phyloP scores from a whole-genome alignment of 805 yeast genomes.

The Monosporozyma aquatica region DNA sequence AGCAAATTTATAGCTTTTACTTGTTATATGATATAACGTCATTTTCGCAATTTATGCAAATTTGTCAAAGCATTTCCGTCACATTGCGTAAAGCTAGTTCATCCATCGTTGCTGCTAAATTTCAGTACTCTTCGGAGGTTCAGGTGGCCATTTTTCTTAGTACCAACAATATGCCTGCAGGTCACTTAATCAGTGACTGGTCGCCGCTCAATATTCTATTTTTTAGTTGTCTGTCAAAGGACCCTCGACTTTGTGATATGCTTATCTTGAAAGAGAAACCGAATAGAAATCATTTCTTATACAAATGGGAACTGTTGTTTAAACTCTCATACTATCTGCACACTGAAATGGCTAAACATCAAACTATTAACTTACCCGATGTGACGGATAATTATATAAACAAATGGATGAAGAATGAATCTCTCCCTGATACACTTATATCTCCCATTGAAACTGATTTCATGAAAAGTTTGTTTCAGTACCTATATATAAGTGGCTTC shows the following conservation, averaged over 20 bases:
- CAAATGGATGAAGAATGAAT: conserved; percentile 22
- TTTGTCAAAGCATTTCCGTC: conserved; percentile 11
- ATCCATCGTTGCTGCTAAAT: too few species aligned
- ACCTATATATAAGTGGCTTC: conserved; percentile 22
- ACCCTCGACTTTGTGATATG: neutral
- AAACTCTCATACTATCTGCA: conserved; percentile 29
- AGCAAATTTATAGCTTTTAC: conserved; percentile 17
- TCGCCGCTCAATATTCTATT: conserved; percentile 1
- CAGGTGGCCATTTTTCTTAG: conserved; percentile 21
- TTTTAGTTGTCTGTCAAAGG: neutral
- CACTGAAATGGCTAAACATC: conserved; percentile 28
- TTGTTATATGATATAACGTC: conserved; percentile 6
- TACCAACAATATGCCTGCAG: neutral
- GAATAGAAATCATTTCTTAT: conserved; percentile 16
- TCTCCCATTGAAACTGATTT: conserved; percentile 21
- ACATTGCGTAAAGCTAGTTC: conserved; percentile 10
- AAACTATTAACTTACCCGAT: conserved; percentile 25
- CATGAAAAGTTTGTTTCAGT: conserved; percentile 16
- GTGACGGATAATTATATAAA: conserved; percentile 26
- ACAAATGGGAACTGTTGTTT: conserved; percentile 25
- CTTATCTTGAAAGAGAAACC: neutral
- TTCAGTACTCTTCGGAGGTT: conserved; percentile 21
- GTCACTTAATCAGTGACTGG: neutral
- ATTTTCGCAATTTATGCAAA: conserved; percentile 9
- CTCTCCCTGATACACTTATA: conserved; percentile 3